A percentile compares a stretch with the other conserved stretches of the same genome.
Conservation (phyloP, 2,329 filamentous ascomycete genomes). For the Plenodomus biglobosus region DNA sequence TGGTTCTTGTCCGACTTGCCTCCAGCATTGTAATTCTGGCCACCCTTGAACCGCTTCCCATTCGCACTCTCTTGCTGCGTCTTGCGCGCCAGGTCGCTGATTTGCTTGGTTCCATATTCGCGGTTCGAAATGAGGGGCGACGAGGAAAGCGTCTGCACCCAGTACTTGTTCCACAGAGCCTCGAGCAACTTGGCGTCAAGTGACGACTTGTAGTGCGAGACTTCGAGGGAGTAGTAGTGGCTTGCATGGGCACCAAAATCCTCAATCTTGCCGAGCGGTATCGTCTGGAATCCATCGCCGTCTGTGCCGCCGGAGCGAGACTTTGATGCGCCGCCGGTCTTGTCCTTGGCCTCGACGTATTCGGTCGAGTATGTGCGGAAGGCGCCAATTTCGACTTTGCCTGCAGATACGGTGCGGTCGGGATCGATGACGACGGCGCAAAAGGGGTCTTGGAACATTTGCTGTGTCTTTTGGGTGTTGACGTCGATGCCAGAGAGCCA, state of each 20-base stretch:
- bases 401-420: slow-evolving; percentile 88
- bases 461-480: slow-evolving; percentile 80
- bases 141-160: slow-evolving; percentile 93
- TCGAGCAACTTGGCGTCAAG: slow-evolving; percentile 86
- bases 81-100: slow-evolving; percentile 83
- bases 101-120: slow-evolving; percentile 90
- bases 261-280: slow-evolving; percentile 89
- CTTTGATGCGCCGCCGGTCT: slow-evolving; percentile 34
- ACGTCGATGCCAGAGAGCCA: slow-evolving; percentile 98
- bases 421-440: slow-evolving; percentile 95
- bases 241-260: slow-evolving; percentile 93
- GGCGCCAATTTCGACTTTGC: slow-evolving; percentile 95
- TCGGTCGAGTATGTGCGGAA: slow-evolving; percentile 86
- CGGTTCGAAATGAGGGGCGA: slow-evolving; percentile 88
- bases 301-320: slow-evolving; percentile 32
- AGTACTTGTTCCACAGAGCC: slow-evolving; percentile 97
- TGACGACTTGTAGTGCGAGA: slow-evolving; percentile 91
- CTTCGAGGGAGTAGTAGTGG: slow-evolving; percentile 87
- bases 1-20: slow-evolving; percentile 36
- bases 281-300: slow-evolving; percentile 70
- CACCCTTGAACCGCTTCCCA: slow-evolving; percentile 38
- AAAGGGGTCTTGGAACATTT: slow-evolving; percentile 85
- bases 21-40: slow-evolving; percentile 4
- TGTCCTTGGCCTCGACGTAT: slow-evolving; percentile 55
- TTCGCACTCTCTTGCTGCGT: slow-evolving; percentile 64